These are phyloP conservation scores for Cerrena zonata DNA, from an alignment of 1,284 basidiomycete genomes.

Conservation along the genomic window DNA sequence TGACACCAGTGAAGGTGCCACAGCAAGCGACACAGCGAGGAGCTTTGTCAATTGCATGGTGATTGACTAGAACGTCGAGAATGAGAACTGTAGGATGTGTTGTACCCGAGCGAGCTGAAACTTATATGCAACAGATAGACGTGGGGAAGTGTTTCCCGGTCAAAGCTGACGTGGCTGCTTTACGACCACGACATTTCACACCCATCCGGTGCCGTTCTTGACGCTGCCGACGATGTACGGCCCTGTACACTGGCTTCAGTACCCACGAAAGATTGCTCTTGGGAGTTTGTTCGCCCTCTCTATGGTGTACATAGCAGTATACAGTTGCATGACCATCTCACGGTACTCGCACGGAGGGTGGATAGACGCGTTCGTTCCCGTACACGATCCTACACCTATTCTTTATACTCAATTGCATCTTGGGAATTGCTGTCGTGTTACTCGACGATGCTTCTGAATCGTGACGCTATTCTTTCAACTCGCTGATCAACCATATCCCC, in stretches of 20 bases:
- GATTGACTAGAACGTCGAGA: constrained; percentile 2
- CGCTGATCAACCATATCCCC: no score
- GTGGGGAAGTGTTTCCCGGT: constrained; percentile 17
- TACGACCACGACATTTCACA: constrained; percentile 19
- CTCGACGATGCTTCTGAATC: no score
- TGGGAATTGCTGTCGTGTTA: not conserved
- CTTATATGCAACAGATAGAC: constrained; percentile 17
- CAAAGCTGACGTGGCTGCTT: constrained; percentile 26
- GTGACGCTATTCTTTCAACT: no score
- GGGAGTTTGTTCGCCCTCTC: constrained; percentile 11
- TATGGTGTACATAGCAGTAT: not conserved
- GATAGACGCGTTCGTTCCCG: not conserved
- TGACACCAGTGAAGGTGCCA: constrained; percentile 50
- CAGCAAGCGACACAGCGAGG: constrained; percentile 27
- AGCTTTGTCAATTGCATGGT: constrained; percentile 27
- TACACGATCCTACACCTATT: not conserved
- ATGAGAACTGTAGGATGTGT: constrained; percentile 2
- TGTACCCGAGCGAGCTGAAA: constrained; percentile 10
- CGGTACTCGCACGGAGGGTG: not conserved
- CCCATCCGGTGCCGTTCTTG: constrained; percentile 18
- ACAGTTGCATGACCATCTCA: not conserved
- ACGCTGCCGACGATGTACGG: constrained; percentile 19
- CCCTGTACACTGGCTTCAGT: constrained; percentile 6
- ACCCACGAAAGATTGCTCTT: constrained; percentile 21
- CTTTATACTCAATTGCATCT: not conserved